Evolutionary conservation across 306 rosid species (phyloP), one percentile per base, ranked within the genome.

Genomic region (Lablab purpureus): DNA sequence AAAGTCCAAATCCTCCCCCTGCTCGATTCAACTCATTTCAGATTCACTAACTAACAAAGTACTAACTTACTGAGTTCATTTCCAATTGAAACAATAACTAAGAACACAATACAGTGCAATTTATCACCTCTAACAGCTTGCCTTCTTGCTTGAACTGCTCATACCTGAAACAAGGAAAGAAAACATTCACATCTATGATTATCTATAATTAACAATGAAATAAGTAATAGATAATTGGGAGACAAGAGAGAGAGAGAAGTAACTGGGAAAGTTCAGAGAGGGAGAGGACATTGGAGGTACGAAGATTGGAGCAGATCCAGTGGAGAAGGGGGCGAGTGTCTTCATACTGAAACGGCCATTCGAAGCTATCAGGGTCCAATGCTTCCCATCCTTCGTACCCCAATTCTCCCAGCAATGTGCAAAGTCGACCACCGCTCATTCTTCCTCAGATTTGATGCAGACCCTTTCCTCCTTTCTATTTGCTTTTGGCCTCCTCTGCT

Each of bases 251-350:
- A 54, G n/a, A 73, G 73, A 7, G 64, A 11, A 3, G 36, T 36
- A 56, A 94, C 97, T 90, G 94, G 30, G 94, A 82, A 70, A 95
- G 97, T 64, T 91, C 97, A 5, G 93, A 75, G 81, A 84, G 91
- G 36, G 96, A 92, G 73, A 95, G 97, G 71, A 95, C 92, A 47
- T 95, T 95, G 81, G 98, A 91, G 27, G 91, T 86, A 15, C 99
- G 98, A 18, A 95, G 96, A 83, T 89, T 92, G 78, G 99, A 90
- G 86, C 94, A 92, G 89, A 95, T 87, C 99, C 98, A 95, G 60
- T 92, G 89, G 58, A 92, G 97, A 47, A 92, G 89, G 36, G 95
- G 97, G 45, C 95, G 95, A 14, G 97, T 92, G 34, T 92, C 98
- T 77, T 92, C 98, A 81, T 88, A 92, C 36, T 91, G 97, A 51